Base-by-base conservation (phyloP, 1,284 basidiomycete species). In the Cryptococcus maquisensis region DNA sequence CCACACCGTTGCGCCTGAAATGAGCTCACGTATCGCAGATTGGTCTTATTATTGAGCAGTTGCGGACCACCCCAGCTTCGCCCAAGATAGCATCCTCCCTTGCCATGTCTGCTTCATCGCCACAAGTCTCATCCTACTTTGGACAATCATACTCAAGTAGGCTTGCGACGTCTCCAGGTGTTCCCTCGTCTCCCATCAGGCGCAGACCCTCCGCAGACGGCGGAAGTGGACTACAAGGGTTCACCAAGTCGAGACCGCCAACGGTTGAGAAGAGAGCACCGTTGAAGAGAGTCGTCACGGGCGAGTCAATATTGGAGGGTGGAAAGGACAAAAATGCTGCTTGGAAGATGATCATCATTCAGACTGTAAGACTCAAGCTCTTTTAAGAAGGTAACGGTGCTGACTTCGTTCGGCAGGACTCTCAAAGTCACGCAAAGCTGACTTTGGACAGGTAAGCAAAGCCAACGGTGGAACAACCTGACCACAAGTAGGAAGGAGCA, bases 301-400 rank as follows among this genome's bases (percentile, higher is more conserved):
- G 73, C 32, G 75, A 77, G 51, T 68, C 64, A 5, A 64, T 70
- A 2, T 50, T 72, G 21, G 64, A 67, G 38, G 73, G 71, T 36
- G 72, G 65, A n/a, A 73, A 72, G 51, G 76, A 77, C 55, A 74
- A 73, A 57, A 76, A 77, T 53, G 61, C 67, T 0, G 69, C 70
- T 5, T 77, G 76, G 76, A 70, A 73, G 50, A 61, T 70, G 63
- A 74, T 76, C 57, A 76, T 76, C 57, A 63, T 74, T 21, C 67
- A 70, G 21, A 72, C 71, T 7, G 68, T 69, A 24, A 47, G 67
- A 60, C 5, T 4, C 15, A 49, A 24, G 6, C n/a, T 13, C 21
- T 40, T 16, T 28, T 43, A 20, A 18, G n/a, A 15, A 23, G 13
- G 3, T 10, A 13, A 8, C 13, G 32, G 18, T 15, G 16, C 23